A percentile compares a stretch with the other conserved stretches of the same genome.
These are phyloP conservation scores for Dujonia santamariae DNA, from an alignment of 1,139 yeast genomes.

Conservation along the genomic window DNA sequence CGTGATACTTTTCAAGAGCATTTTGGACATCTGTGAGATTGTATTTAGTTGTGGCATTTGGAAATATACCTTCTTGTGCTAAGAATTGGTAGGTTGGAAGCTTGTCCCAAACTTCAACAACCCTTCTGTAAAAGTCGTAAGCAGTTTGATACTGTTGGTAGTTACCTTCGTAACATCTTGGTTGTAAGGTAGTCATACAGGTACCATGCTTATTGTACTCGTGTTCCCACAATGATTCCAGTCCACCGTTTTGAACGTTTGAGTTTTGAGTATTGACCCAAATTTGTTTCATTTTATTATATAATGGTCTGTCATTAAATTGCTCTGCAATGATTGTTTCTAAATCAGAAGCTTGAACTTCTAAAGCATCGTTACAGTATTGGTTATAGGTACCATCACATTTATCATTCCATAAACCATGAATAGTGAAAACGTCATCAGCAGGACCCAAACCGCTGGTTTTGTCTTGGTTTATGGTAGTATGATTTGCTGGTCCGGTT, in stretches of 20 bases:
- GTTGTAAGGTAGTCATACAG: constrained; percentile 41
- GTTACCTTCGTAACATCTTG: constrained; percentile 31
- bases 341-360: constrained; percentile 26
- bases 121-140: constrained; percentile 32
- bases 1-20: constrained; percentile 30
- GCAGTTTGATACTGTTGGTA: constrained; percentile 31
- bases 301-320: constrained; percentile 28
- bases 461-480: constrained; percentile 9
- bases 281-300: constrained; percentile 27
- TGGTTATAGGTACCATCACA: constrained; percentile 35
- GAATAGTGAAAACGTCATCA: constrained; percentile 32
- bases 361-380: constrained; percentile 30
- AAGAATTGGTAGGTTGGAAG: constrained; percentile 36
- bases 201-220: constrained; percentile 46
- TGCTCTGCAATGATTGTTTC: constrained; percentile 27
- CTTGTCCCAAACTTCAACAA: constrained; percentile 31
- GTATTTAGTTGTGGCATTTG: constrained; percentile 28
- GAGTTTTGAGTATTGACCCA: constrained; percentile 37
- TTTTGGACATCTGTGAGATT: constrained; percentile 25
- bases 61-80: constrained; percentile 31
- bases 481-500: constrained; percentile 7
- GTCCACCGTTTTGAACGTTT: constrained; percentile 27
- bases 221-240: constrained; percentile 36
- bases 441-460: constrained; percentile 9
- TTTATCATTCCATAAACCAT: constrained; percentile 41